Evolutionary conservation across 306 rosid genomes (phyloP).

Genomic region (Betula pendula): DNA sequence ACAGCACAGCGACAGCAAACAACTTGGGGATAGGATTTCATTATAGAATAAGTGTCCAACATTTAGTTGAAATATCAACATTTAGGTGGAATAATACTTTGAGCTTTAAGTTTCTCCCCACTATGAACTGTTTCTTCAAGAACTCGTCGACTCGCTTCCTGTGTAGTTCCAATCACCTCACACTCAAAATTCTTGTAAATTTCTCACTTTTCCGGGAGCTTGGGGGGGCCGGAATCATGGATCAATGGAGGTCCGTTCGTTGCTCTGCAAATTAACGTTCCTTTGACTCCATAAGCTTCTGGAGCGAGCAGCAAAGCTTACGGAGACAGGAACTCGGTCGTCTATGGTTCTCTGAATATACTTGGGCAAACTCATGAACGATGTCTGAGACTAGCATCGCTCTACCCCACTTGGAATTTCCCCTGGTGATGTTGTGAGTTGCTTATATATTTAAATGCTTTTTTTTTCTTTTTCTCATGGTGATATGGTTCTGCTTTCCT

Average conservation of each 20-base stretch:
- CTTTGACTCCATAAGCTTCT: slow-evolving; percentile 80
- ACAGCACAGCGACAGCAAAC: too few species aligned
- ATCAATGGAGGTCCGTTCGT: slow-evolving; percentile 62
- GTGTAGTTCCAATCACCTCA: slow-evolving; percentile 9
- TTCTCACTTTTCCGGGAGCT: slow-evolving; percentile 21
- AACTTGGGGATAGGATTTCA: too few species aligned
- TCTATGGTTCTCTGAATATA: slow-evolving; percentile 55
- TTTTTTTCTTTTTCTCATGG: too few species aligned
- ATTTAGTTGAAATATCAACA: too few species aligned
- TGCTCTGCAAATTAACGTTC: slow-evolving; percentile 62
- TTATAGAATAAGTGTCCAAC: too few species aligned
- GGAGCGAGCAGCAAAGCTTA: slow-evolving; percentile 75
- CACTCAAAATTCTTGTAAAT: slow-evolving; percentile 1
- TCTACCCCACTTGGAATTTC: slow-evolving; percentile 62
- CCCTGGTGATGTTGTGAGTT: slow-evolving; percentile 71
- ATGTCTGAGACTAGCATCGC: slow-evolving; percentile 74
- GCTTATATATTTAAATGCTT: neutral
- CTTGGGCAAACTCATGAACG: slow-evolving; percentile 76
- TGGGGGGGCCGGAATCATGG: slow-evolving; percentile 48
- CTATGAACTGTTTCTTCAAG: slow-evolving; percentile 38
- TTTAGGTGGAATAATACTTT: too few species aligned
- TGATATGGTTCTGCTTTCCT: too few species aligned
- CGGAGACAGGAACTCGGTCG: slow-evolving; percentile 54
- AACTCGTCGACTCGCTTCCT: slow-evolving; percentile 22
- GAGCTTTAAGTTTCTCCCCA: slow-evolving; percentile 6